A percentile compares a stretch with the other conserved stretches of the same genome.
These are phyloP conservation scores for Rhizopogon rudus DNA, from an alignment of 768 basidiomycete species.

Conservation along the genomic window DNA sequence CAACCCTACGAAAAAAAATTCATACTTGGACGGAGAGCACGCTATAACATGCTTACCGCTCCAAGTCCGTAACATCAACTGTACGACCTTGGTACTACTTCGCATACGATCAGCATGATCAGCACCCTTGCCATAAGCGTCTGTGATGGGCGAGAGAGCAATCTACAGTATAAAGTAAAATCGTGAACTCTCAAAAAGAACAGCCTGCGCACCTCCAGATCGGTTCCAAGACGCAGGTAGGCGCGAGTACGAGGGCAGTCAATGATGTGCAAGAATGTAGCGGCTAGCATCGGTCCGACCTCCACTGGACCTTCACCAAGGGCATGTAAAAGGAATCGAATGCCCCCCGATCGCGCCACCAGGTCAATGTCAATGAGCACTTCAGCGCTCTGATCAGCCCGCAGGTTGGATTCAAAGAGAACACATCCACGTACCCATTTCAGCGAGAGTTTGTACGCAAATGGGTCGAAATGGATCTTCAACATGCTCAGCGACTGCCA, in stretches of 20 bases:
- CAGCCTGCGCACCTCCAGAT: slow-evolving; percentile 68
- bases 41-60: slow-evolving; percentile 56
- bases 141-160: slow-evolving; percentile 84
- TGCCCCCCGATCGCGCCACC: slow-evolving; percentile 74
- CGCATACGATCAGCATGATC: slow-evolving; percentile 79
- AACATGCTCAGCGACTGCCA: slow-evolving; percentile 87
- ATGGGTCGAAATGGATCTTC: slow-evolving; percentile 86
- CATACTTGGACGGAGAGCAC: not conserved
- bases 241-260: slow-evolving; percentile 82
- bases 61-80: slow-evolving; percentile 87
- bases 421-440: slow-evolving; percentile 62
- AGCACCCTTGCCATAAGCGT: slow-evolving; percentile 81
- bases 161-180: slow-evolving; percentile 41
- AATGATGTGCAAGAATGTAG: slow-evolving; percentile 75
- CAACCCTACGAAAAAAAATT: slow-evolving; percentile 49
- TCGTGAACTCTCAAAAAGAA: not conserved
- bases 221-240: slow-evolving; percentile 74
- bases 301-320: slow-evolving; percentile 89
- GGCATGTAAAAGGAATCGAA: slow-evolving; percentile 80
- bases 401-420: slow-evolving; percentile 3
- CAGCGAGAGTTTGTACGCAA: slow-evolving; percentile 82
- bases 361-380: slow-evolving; percentile 87
- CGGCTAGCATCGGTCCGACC: slow-evolving; percentile 70
- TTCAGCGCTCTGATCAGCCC: slow-evolving; percentile 26
- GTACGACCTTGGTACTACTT: slow-evolving; percentile 71